These are phyloP conservation scores for Cicer arietinum DNA, from an alignment of 306 rosid genomes.

Conservation along the genomic window DNA sequence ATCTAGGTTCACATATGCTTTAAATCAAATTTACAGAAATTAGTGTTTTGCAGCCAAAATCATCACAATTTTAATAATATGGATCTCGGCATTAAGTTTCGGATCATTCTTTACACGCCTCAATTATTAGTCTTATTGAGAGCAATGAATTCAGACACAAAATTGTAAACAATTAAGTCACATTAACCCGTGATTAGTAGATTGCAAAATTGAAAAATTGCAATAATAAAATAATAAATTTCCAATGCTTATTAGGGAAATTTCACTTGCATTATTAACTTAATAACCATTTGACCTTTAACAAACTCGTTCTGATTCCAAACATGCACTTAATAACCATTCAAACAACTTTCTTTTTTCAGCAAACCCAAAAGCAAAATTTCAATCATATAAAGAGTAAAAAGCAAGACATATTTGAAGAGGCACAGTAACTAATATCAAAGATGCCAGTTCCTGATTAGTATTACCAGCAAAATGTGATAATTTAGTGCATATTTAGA, in stretches of 20 bases:
- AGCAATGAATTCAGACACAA: conserved; percentile 8
- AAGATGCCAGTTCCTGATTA: conserved; percentile 27
- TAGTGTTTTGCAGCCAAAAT: conserved; percentile 35
- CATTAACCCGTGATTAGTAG: conserved; percentile 4
- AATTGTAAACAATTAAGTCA: conserved; percentile 13
- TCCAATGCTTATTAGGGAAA: not conserved
- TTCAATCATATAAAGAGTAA: conserved; percentile 32
- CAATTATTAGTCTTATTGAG: not conserved
- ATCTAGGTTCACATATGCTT: conserved; percentile 19
- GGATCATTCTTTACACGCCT: not conserved
- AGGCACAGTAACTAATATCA: conserved; percentile 20
- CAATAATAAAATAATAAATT: conserved; percentile 18
- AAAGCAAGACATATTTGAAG: conserved; percentile 26
- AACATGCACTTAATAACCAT: conserved; percentile 5
- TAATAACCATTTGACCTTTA: no score
- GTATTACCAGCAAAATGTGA: conserved; percentile 19
- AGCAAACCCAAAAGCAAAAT: conserved; percentile 39
- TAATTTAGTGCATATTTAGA: not conserved
- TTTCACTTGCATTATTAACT: conserved; percentile 5
- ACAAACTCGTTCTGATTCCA: no score
- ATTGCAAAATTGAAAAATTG: not conserved
- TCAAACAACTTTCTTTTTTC: conserved; percentile 37
- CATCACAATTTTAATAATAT: conserved; percentile 6
- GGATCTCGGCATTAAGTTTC: conserved; percentile 25
- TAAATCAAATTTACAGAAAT: conserved; percentile 37